Evolutionary conservation across 192 early-diverging fungal genomes (phyloP), one percentile per base, ranked within the genome.

Genomic region (Coemansia sp.): DNA sequence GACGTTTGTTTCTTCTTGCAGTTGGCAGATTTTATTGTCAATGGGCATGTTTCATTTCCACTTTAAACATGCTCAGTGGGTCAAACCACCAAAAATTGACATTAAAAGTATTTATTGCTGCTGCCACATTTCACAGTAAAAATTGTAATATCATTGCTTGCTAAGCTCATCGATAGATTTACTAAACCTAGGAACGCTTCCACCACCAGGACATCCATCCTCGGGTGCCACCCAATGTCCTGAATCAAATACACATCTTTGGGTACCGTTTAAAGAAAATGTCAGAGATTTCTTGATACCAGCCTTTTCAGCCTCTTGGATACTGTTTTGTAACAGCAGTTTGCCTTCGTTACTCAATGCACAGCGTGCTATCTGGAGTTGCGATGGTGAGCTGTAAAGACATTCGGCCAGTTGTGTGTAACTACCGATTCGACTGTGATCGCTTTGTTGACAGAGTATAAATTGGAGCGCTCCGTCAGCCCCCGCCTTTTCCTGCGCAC

Each of bases 191-290:
- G 64, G 43, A 24, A 75, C 72, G 1, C 54, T 54, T 1, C 40
- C 44, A 10, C 72, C 72, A 19, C 72, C 72, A 4, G 72, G 65
- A 41, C 72, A 75, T 4, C 47, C 60, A 7, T 75, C 64, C 29
- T 75, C 64, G 9, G 64, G 19, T 1, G 27, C 48, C 1, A 64
- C 58, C 72, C 72, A 75, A 19, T 62, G 55, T 7, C 64, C 64
- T 3, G 64, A 67, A 33, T 67, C 65, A 25, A 59, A 75, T 4
- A 64, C 27, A 25, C 72, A 75, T 17, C 72, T 45, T 13, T 63
- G 55, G 5, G 30, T 22, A 5, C 60, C 64, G 32, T 75, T 67
- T 10, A 75, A 33, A 3, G 55, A 32, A 58, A 75, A 67, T 2
- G 72, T 64, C 32, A 75, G 28, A n/a, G 72, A 75, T 3, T 30